These are phyloP conservation scores for Allium cepa DNA, from an alignment of 106 monocot species.

Conservation along the genomic window DNA sequence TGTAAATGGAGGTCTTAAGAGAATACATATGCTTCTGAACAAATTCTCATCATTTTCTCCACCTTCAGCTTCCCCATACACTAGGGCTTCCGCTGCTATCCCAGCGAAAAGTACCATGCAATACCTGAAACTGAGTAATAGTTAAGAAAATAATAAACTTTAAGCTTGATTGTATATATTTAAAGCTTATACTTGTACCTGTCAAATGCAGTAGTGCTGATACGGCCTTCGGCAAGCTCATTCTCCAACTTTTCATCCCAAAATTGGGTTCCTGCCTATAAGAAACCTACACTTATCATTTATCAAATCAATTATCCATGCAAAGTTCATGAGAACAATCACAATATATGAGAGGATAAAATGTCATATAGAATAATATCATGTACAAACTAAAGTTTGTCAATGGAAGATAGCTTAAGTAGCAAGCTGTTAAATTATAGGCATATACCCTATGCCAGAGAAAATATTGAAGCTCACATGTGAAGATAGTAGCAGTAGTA, in stretches of 20 bases:
- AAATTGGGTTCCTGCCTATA: conserved; percentile 84
- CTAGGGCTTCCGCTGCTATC: conserved; percentile 49
- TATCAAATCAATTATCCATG: too few species aligned
- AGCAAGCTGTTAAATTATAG: too few species aligned
- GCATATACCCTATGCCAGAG: too few species aligned
- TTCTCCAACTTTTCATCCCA: conserved; percentile 90
- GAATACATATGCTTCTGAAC: conserved; percentile 42
- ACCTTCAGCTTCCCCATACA: conserved; percentile 60
- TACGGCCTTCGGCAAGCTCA: conserved; percentile 71
- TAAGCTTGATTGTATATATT: background rate
- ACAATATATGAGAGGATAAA: too few species aligned
- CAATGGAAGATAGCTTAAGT: too few species aligned
- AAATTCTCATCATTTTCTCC: conserved; percentile 65
- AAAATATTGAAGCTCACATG: too few species aligned
- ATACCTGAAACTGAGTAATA: conserved; percentile 20
- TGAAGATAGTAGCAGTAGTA: too few species aligned
- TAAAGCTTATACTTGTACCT: conserved; percentile 22
- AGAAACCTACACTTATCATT: too few species aligned
- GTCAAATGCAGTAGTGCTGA: conserved; percentile 70
- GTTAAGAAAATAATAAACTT: background rate
- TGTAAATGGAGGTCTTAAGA: conserved; percentile 33
- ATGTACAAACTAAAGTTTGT: too few species aligned
- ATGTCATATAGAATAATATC: too few species aligned
- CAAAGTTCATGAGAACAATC: too few species aligned
- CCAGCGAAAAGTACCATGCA: conserved; percentile 61